Base-by-base conservation (phyloP, 83 land plant genomes). In the Diphasiastrum complanatum region DNA sequence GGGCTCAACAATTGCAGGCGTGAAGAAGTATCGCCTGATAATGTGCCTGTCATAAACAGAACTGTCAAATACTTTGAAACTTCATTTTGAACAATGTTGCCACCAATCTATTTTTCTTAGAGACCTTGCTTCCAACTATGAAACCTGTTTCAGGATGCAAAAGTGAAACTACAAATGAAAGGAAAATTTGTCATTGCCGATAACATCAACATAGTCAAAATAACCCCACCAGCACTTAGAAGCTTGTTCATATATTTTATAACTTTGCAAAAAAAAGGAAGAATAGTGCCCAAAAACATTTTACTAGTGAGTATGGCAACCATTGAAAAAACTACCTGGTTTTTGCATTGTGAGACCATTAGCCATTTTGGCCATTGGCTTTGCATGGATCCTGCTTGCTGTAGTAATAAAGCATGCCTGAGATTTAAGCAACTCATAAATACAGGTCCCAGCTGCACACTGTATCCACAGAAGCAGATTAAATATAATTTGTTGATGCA, bases 371-470 rank as follows among this genome's bases (percentile, higher is more conserved):
- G 61, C 36, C 2, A 40, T 31, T 2, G 45, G 6, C 61, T 65
- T 65, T 5, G 48, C 32, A 31, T 53, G 28, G 20, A 43, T 29
- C 32, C 46, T 14, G 33, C 33, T 22, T 40, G 61, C 4, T 47
- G 53, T 28, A 6, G 68, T 56, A 47, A 65, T n/a, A 52, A 52
- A 12, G 11, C 30, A 35, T 22, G 41, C 29, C 14, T 65, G 68
- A 2, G 43, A 50, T 52, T 65, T 65, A 47, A 65, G 3, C 26
- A 28, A 36, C 43, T 65, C 59, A 31, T 65, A 65, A 47, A 65
- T 35, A 33, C 68, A 65, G 23, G 56, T 41, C 28, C 68, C 68
- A 24, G 68, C 46, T n/a, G 68, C 68, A 65, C 22, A 38, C 68
- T 65, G 68, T 43, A 65, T 11, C 57, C n/a, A 33, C 25, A 16